Conservation (phyloP, 139 green algal genomes). For the Chlorella ohadii region DNA sequence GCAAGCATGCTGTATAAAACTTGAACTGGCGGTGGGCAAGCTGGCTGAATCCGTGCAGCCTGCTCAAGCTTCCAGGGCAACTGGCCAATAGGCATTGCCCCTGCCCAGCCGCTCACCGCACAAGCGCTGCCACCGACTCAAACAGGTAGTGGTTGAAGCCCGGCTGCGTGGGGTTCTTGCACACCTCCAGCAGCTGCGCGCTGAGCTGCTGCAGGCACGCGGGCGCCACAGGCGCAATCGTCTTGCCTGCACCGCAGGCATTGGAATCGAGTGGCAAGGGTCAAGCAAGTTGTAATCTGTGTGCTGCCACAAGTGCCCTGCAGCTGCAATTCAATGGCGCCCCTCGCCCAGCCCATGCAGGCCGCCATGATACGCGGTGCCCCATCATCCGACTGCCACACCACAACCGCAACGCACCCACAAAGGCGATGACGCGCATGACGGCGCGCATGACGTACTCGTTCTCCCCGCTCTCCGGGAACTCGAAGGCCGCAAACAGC, state of each 20-base stretch:
- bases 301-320: too few relatives aligned
- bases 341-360: too few relatives aligned
- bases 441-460: slow-evolving; percentile 95
- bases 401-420: slow-evolving; percentile 56
- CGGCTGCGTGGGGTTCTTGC: slow-evolving; percentile 94
- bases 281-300: too few relatives aligned
- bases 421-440: slow-evolving; percentile 89
- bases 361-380: neutral
- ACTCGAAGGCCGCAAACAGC: slow-evolving; percentile 89
- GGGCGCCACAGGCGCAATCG: slow-evolving; percentile 66
- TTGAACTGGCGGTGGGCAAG: too few relatives aligned
- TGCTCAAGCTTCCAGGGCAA: too few relatives aligned
- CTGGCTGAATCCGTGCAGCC: too few relatives aligned
- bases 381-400: neutral
- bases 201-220: slow-evolving; percentile 64
- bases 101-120: slow-evolving; percentile 54
- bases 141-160: slow-evolving; percentile 99
- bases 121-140: slow-evolving; percentile 92
- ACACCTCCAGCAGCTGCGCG: slow-evolving; percentile 82
- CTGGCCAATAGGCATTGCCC: too few relatives aligned
- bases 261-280: too few relatives aligned
- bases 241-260: slow-evolving; percentile 4
- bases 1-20: too few relatives aligned
- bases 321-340: too few relatives aligned
- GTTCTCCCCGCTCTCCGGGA: slow-evolving; percentile 91